Base-by-base conservation (phyloP, 495 filamentous ascomycete genomes). In the Cladorrhinum samala region DNA sequence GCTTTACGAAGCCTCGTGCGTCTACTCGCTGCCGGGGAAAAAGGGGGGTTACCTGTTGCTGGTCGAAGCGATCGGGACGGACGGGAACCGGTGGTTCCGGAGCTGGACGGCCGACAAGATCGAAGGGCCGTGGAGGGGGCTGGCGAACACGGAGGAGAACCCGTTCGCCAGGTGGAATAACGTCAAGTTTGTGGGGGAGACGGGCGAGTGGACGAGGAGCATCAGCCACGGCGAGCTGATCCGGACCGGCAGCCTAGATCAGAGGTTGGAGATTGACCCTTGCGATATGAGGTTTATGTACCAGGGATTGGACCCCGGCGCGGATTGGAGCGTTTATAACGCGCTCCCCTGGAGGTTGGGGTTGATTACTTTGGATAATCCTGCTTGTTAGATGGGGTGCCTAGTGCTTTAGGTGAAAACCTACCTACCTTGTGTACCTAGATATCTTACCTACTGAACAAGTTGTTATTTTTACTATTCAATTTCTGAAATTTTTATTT, bases 171-270 rank as follows among this genome's bases (percentile, higher is more conserved):
- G 59, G 20, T 39, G 56, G 16, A 59, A 52, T 20, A 62, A 65
- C 13, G 62, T 65, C 3, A 53, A 8, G 49, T 65, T 65, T 50
- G 45, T 50, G 14, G 61, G 50, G 1, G 50, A 25, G 2, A 50
- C 37, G 0, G 30, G 43, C 3, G n/a, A n/a, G n/a, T 65, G 62
- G 62, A 65, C 59, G 4, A 55, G 53, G 53, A 65, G 62, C 24
- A 65, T 65, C 42, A 62, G 59, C 54, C 62, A 65, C 20, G 62
- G 62, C 14, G 62, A 65, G 52, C 16, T 62, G 6, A 45, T 65
- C 21, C 30, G 62, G 14, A 49, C 11, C 1, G 14, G 40, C 14
- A 53, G 45, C 2, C 13, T 45, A 38, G 59, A 62, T 42, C 58
- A 65, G 56, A 62, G 52, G 13, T 13, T 65, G 39, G 53, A 45